phyloP scores from a whole-genome alignment of 202 grass and related monocot species.

The Saccharum hybrid region DNA sequence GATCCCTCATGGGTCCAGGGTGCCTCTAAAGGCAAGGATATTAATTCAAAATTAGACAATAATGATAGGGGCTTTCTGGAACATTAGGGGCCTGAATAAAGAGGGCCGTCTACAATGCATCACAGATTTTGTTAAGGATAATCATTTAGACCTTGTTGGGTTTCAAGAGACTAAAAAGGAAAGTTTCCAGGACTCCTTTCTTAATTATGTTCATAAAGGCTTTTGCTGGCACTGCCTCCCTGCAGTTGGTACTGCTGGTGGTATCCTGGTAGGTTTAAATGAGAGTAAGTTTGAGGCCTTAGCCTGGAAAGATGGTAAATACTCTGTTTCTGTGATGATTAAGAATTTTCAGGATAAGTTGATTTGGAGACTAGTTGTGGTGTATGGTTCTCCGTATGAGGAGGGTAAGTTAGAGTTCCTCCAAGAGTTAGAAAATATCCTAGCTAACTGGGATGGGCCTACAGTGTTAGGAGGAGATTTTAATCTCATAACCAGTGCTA shows the following conservation, averaged over 20 bases:
- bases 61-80: too few relatives aligned
- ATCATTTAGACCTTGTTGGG: too few relatives aligned
- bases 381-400: background rate
- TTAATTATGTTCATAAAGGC: accelerated
- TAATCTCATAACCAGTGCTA: background rate
- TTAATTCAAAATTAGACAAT: too few relatives aligned
- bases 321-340: accelerated
- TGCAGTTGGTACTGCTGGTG: background rate
- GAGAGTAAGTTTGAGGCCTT: background rate
- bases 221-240: background rate
- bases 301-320: background rate
- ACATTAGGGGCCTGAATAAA: too few relatives aligned
- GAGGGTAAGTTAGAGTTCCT: background rate
- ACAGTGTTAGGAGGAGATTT: too few relatives aligned
- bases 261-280: background rate
- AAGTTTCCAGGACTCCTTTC: background rate
- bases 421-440: background rate
- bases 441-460: accelerated
- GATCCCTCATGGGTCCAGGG: too few relatives aligned
- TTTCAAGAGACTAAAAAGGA: background rate
- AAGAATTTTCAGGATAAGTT: accelerated
- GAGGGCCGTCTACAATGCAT: too few relatives aligned
- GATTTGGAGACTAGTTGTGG: background rate
- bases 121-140: too few relatives aligned
- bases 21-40: too few relatives aligned